Base-by-base conservation (phyloP, 2,329 filamentous ascomycete genomes). In the Stylonectria norvegica region DNA sequence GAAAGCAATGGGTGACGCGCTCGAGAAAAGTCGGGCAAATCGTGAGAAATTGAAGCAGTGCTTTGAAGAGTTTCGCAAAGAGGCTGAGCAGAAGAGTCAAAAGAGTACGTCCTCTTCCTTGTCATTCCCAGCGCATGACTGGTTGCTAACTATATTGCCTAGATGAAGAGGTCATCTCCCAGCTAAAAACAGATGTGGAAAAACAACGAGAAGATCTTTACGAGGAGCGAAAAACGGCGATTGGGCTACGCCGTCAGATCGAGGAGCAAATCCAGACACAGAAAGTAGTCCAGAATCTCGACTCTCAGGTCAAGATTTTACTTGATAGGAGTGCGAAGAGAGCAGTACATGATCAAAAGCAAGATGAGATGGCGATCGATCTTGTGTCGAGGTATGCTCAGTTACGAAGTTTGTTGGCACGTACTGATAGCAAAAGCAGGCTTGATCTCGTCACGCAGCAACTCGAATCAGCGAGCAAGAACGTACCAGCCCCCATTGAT, bases 1-100 rank as follows among this genome's bases (percentile, higher is more conserved):
- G 2, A 38, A 48, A 5, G 44, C 45, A 6, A 42, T 66, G 10
- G 53, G 62, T 3, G 31, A 55, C 17, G 57, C 58, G 12, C 41
- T 64, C 16, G 48, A 57, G 3, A 52, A 52, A 4, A 60, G 55
- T 22, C 45, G 29, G n/a, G 57, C 57, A 25, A 62, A 65, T 12
- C 52, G 61, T 0, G 56, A 68, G 25, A 55, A 58, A 6, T 52
- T 66, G 22, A 59, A 56, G 17, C 43, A 42, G 25, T 58, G 61
- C 7, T 43, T 66, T n/a, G 47, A 61, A 4, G 49, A 59, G 16
- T 47, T 60, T 34, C 58, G 51, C 10, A 16, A 20, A 6, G 38
- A 58, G 23, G 38, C 49, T 12, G 47, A 58, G 20, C 32, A 42
- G 32, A 51, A 61, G 18, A 32, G 40, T 2, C 36, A 42, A 10